A percentile compares a stretch with the other conserved stretches of the same genome.
These are phyloP conservation scores for Nyssa sinensis DNA, from an alignment of 148 eudicot species.

Conservation along the genomic window DNA sequence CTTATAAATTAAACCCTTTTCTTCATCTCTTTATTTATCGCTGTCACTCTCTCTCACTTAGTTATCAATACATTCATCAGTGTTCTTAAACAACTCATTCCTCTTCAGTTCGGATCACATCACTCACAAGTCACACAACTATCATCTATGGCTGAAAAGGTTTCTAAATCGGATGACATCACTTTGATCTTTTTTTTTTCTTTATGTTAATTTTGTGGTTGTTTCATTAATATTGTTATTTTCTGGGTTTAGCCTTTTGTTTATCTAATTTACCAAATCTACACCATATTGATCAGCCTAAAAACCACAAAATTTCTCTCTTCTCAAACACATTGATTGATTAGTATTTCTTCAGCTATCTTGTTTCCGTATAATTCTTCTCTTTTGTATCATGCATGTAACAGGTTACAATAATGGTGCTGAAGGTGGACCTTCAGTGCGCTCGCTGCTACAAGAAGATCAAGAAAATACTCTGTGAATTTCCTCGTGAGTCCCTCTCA, in stretches of 20 bases:
- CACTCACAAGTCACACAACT: background rate
- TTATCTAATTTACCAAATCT: background rate
- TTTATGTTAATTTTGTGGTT: background rate
- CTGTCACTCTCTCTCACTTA: background rate
- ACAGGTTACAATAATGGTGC: constrained; percentile 63
- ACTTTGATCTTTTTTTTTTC: background rate
- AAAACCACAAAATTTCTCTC: background rate
- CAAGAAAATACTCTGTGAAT: constrained; percentile 63
- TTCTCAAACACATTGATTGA: background rate
- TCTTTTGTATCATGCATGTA: background rate
- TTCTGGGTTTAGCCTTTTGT: background rate
- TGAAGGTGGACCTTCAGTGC: constrained; percentile 81
- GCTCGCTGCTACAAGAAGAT: constrained; percentile 68
- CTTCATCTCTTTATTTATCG: background rate
- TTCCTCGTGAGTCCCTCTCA: constrained; percentile 58
- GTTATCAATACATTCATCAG: background rate
- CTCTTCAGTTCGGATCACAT: constrained; percentile 2
- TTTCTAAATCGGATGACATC: background rate
- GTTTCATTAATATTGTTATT: background rate
- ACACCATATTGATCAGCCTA: background rate
- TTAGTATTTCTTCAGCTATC: background rate
- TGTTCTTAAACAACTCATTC: background rate
- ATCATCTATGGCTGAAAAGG: constrained; percentile 12
- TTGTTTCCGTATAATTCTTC: background rate
- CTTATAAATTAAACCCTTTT: background rate